Percentiles rank a stretch among this genome's conserved stretches.
phyloP scores from a whole-genome alignment of 805 yeast genomes.

The Lachancea fermentati region DNA sequence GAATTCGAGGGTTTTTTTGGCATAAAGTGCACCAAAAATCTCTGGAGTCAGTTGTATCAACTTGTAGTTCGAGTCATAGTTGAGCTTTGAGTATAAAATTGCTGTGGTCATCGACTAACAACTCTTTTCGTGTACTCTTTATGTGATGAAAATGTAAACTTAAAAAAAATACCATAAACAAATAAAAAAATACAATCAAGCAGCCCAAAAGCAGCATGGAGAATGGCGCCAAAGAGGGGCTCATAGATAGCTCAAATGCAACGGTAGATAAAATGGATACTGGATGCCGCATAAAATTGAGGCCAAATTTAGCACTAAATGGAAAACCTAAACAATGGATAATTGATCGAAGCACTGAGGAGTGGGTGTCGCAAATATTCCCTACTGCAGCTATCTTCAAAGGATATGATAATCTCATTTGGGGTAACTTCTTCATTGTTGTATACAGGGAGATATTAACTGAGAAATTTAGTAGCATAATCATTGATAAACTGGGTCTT shows the following conservation, averaged over 20 bases:
- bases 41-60: slow-evolving; percentile 51
- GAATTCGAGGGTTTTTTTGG: slow-evolving; percentile 17
- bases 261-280: not conserved
- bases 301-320: slow-evolving; percentile 1
- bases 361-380: slow-evolving; percentile 21
- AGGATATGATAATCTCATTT: slow-evolving; percentile 24
- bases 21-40: slow-evolving; percentile 34
- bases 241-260: not conserved
- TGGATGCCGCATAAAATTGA: not conserved
- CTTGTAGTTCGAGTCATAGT: slow-evolving; percentile 36
- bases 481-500: slow-evolving; percentile 63
- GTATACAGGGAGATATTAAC: slow-evolving; percentile 25
- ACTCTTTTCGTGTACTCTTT: not conserved
- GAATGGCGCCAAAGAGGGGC: not conserved
- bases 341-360: slow-evolving; percentile 4
- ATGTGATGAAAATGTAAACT: not conserved
- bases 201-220: not conserved
- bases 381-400: slow-evolving; percentile 20
- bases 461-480: slow-evolving; percentile 44
- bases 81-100: slow-evolving; percentile 18
- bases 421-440: slow-evolving; percentile 27
- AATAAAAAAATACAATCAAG: not conserved
- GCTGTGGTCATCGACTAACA: slow-evolving; percentile 10
- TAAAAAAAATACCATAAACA: not conserved
- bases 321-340: slow-evolving; percentile 1